A percentile compares a stretch with the other conserved stretches of the same genome.
Evolutionary conservation across 176 grass and related monocot species (phyloP).

Genomic region (Pharus latifolius): DNA sequence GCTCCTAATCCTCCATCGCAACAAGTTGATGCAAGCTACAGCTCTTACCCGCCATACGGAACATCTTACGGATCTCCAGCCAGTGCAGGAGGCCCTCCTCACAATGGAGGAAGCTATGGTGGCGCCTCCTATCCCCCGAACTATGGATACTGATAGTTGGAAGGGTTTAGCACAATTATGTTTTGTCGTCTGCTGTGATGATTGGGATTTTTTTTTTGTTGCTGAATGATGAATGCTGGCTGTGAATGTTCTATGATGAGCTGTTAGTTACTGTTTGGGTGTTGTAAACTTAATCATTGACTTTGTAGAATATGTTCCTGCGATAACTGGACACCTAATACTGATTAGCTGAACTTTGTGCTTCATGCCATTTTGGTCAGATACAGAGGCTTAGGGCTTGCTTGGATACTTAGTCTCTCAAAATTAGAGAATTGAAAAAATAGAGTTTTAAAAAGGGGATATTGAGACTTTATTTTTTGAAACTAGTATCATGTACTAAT

Average conservation of each 20-base stretch:
- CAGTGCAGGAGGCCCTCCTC: neutral
- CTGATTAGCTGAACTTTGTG: no score
- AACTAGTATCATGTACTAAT: no score
- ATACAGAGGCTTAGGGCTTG: no score
- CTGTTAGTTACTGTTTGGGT: neutral
- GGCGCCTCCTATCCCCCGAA: constrained; percentile 42
- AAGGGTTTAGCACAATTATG: no score
- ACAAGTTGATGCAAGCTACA: constrained; percentile 47
- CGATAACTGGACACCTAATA: no score
- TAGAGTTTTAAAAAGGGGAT: no score
- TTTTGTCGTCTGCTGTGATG: neutral
- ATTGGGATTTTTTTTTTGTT: constrained; percentile 11
- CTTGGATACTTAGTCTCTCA: no score
- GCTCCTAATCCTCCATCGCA: constrained; percentile 15
- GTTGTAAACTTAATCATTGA: neutral
- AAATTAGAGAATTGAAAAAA: no score
- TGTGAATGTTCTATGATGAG: neutral
- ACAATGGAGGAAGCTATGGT: constrained; percentile 52
- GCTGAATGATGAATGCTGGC: constrained; percentile 21
- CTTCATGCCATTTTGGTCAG: no score
- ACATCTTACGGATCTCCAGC: constrained; percentile 46
- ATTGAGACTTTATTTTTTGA: no score
- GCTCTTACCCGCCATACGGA: constrained; percentile 54
- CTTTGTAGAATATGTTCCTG: no score
- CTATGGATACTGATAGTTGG: constrained; percentile 52